phyloP scores from a whole-genome alignment of 2,329 filamentous ascomycete genomes.

The Xylaria sp. region DNA sequence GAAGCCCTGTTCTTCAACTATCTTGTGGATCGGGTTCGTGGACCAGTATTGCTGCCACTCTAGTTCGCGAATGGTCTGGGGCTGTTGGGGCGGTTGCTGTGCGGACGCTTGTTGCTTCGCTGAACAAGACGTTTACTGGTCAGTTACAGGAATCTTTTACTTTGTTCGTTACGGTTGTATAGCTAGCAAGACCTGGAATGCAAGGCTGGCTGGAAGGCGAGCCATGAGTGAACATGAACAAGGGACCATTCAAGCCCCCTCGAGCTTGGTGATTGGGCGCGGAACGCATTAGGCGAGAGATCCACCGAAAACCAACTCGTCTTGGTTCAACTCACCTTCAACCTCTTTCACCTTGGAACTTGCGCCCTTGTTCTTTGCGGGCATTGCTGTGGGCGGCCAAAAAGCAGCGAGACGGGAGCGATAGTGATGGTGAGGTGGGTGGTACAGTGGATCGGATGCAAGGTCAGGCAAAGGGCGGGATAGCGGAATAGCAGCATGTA shows the following conservation, averaged over 20 bases:
- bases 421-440: background rate
- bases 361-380: slow-evolving; percentile 49
- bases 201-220: slow-evolving; percentile 18
- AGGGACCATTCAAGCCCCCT: background rate
- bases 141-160: background rate
- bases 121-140: slow-evolving; percentile 25
- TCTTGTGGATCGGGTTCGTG: slow-evolving; percentile 62
- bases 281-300: background rate
- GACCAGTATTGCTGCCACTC: slow-evolving; percentile 60
- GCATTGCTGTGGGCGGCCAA: slow-evolving; percentile 44
- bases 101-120: slow-evolving; percentile 42
- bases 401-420: slow-evolving; percentile 18
- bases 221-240: background rate
- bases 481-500: slow-evolving; percentile 20
- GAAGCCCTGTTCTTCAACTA: slow-evolving; percentile 58
- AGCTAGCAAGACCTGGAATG: slow-evolving; percentile 9
- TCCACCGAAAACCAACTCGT: background rate
- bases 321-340: slow-evolving; percentile 41
- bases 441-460: slow-evolving; percentile 13
- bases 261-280: slow-evolving; percentile 27
- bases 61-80: slow-evolving; percentile 62
- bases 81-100: slow-evolving; percentile 49
- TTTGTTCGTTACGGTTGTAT: background rate
- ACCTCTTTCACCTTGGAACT: slow-evolving; percentile 45
- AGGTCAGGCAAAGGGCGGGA: background rate